Percentiles rank a stretch among this genome's conserved stretches.
Evolutionary conservation across 2,329 filamentous ascomycete genomes (phyloP).

Genomic region (Ophiocordyceps robertsii): DNA sequence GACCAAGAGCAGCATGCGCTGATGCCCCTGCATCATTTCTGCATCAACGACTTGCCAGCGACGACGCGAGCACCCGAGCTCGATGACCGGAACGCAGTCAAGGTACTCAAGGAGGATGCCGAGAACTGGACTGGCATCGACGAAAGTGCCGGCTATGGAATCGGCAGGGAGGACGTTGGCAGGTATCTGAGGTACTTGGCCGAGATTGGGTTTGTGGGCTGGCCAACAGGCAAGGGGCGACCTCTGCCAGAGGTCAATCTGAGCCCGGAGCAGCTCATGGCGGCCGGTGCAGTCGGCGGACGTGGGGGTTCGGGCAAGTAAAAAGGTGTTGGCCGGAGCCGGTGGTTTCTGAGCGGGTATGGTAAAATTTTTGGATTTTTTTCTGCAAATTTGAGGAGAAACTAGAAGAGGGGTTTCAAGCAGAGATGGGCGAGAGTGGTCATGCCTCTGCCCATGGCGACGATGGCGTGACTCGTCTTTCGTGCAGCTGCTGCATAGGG

Average conservation of each 20-base stretch:
- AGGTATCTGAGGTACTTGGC: slow-evolving; percentile 14
- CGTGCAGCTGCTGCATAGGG: too few relatives aligned
- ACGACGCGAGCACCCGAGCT: slow-evolving; percentile 58
- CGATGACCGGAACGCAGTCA: slow-evolving; percentile 48
- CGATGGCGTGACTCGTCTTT: too few relatives aligned
- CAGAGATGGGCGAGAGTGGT: too few relatives aligned
- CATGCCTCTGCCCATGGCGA: too few relatives aligned
- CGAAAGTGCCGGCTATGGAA: slow-evolving; percentile 30
- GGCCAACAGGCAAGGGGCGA: slow-evolving; percentile 13
- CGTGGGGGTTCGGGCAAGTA: slow-evolving; percentile 8
- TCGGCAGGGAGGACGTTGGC: slow-evolving; percentile 12
- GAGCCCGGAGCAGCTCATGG: slow-evolving; percentile 8
- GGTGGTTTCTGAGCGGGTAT: background rate
- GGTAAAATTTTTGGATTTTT: too few relatives aligned
- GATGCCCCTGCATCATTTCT: slow-evolving; percentile 60
- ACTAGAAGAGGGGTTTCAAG: too few relatives aligned
- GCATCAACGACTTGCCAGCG: slow-evolving; percentile 51
- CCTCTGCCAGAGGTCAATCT: slow-evolving; percentile 11
- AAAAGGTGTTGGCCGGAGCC: background rate
- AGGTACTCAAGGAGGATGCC: slow-evolving; percentile 49
- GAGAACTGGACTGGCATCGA: slow-evolving; percentile 45
- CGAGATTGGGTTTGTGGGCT: slow-evolving; percentile 15
- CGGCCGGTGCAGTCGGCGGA: slow-evolving; percentile 9
- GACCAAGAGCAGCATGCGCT: slow-evolving; percentile 16
- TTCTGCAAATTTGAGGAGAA: too few relatives aligned